Conservation (phyloP, 805 yeast genomes). For the Lachancea sp. region DNA sequence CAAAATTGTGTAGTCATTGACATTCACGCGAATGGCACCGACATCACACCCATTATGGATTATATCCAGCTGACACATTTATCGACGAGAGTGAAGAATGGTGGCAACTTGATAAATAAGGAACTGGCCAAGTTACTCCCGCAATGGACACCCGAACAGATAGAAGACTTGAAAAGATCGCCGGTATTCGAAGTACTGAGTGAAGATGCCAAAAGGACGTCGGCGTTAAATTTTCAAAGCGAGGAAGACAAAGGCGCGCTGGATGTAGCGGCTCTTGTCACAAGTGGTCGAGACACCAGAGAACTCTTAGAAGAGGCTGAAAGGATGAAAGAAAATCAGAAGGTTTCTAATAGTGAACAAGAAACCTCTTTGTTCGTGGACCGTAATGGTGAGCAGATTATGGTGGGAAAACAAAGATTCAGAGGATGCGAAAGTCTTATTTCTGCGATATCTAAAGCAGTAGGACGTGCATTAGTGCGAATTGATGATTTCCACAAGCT, state of each 20-base stretch:
- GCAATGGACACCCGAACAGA: conserved; percentile 46
- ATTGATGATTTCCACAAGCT: conserved; percentile 65
- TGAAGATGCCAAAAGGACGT: conserved; percentile 55
- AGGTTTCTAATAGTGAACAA: conserved; percentile 53
- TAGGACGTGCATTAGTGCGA: conserved; percentile 46
- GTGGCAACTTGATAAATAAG: conserved; percentile 61
- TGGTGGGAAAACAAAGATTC: conserved; percentile 86
- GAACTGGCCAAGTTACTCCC: conserved; percentile 52
- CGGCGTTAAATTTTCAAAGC: conserved; percentile 48
- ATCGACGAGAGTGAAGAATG: conserved; percentile 42
- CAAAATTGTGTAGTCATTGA: conserved; percentile 71
- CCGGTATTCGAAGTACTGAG: conserved; percentile 72
- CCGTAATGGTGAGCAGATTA: conserved; percentile 45
- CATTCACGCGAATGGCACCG: conserved; percentile 69
- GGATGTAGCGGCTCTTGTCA: conserved; percentile 85
- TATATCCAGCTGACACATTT: conserved; percentile 58
- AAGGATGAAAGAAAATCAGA: conserved; percentile 35
- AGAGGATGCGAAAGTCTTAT: conserved; percentile 66
- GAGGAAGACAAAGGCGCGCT: conserved; percentile 63
- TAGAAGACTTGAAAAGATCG: conserved; percentile 70
- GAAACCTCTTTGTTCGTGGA: conserved; percentile 70
- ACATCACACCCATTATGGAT: conserved; percentile 73
- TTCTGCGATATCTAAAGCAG: conserved; percentile 44
- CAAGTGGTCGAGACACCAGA: conserved; percentile 61
- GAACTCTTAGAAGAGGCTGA: conserved; percentile 65